Conservation (phyloP, 345 rosid genomes). For the Corymbia maculata region DNA sequence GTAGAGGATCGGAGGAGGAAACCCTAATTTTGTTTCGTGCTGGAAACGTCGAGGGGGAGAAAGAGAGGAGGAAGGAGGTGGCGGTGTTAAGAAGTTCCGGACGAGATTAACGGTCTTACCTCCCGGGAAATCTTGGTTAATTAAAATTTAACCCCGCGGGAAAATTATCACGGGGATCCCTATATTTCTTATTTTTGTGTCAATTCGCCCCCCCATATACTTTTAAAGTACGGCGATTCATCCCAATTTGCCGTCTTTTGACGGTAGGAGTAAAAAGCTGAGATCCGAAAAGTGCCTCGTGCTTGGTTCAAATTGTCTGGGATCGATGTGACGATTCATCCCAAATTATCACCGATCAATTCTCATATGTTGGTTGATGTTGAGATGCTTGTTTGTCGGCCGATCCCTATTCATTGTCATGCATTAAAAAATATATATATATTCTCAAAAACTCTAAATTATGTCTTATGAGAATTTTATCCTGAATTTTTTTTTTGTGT, state of each 20-base stretch:
- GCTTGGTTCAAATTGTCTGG: too few relatives aligned
- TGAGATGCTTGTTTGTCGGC: not conserved
- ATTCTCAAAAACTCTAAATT: too few relatives aligned
- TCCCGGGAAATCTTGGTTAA: not conserved
- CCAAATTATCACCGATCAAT: not conserved
- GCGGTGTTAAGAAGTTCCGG: not conserved
- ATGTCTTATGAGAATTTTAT: too few relatives aligned
- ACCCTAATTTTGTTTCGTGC: not conserved
- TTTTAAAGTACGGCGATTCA: not conserved
- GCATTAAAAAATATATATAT: not conserved
- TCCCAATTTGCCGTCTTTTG: not conserved
- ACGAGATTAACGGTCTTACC: not conserved
- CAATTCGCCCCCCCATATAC: not conserved
- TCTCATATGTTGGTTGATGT: not conserved
- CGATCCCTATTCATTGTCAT: not conserved
- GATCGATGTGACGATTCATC: too few relatives aligned
- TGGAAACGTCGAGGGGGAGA: not conserved
- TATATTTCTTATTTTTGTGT: not conserved
- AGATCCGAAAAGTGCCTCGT: not conserved
- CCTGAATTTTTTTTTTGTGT: too few relatives aligned
- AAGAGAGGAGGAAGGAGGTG: not conserved
- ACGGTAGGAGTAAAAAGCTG: not conserved
- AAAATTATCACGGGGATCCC: not conserved
- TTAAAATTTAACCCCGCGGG: not conserved
- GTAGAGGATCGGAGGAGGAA: not conserved